Conservation (phyloP, 192 early-diverging fungal species). For the Rhizophagus clarus region DNA sequence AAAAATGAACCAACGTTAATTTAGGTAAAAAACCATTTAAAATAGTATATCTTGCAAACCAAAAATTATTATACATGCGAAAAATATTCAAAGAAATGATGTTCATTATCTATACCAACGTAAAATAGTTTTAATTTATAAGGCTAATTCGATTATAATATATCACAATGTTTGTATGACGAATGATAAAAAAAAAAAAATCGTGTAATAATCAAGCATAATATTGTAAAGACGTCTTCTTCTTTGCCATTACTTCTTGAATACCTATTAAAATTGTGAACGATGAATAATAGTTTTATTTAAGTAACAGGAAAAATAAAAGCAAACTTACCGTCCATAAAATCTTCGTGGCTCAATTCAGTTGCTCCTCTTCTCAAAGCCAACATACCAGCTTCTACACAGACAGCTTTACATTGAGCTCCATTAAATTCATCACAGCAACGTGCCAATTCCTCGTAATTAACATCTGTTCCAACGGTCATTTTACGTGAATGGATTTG, state of each 20-base stretch:
- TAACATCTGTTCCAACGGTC: conserved; percentile 91
- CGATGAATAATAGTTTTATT: not conserved
- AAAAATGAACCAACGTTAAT: no score
- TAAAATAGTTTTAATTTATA: no score
- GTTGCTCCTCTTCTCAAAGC: conserved; percentile 87
- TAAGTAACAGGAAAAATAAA: not conserved
- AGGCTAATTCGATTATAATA: no score
- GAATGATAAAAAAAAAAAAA: not conserved
- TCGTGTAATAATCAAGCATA: conserved; percentile 61
- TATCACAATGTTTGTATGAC: not conserved
- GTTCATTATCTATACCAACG: no score
- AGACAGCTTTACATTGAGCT: conserved; percentile 98
- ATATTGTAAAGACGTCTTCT: conserved; percentile 94
- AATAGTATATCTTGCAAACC: no score
- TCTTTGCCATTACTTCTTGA: conserved; percentile 98
- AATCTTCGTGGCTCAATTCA: conserved; percentile 94
- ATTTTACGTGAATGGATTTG: conserved; percentile 99
- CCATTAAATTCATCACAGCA: conserved; percentile 99
- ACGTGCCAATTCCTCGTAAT: conserved; percentile 95
- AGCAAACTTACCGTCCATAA: conserved; percentile 71
- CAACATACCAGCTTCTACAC: conserved; percentile 98
- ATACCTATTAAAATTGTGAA: conserved; percentile 60
- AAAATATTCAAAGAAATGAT: no score
- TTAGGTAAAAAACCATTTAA: no score
- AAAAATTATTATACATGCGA: no score